Evolutionary conservation across 208 protist genomes (phyloP), one percentile per base, ranked within the genome.

Genomic region (Leptomonas pyrrhocoris): DNA sequence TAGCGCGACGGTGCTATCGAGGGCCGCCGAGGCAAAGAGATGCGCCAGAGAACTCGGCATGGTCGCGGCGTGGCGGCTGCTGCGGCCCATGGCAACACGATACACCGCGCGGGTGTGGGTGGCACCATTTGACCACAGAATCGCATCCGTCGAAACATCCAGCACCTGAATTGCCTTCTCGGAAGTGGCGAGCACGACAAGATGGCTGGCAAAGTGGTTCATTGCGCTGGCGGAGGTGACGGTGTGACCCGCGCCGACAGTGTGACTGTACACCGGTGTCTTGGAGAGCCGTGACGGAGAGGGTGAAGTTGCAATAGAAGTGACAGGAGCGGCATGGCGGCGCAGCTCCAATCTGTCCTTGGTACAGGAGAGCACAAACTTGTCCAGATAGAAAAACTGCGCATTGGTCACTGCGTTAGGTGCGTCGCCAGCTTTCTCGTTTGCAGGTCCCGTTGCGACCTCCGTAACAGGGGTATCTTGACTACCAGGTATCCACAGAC

Each of bases 361-460:
- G n/a, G 46, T 18, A 21, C 75, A 74, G 18, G 84, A 94, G 13
- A 79, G 64, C 56, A 94, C n/a, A 48, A 96, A 81, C 60, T 85
- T 87, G 51, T 96, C 92, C 0, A 85, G 51, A 70, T 93, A 94
- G 42, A 92, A 91, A 70, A 96, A 96, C 40, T 84, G 79, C 31
- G 82, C 84, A 13, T 49, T 48, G 1, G 77, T 68, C 0, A 94
- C 62, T n/a, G 88, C 64, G 16, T 31, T 69, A 2, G n/a, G 49
- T 16, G 42, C 25, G 30, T 34, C 34, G 2, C 23, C 21, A 7
- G 27, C 34, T 13, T 43, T 36, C 27, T 27, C 50, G 2, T 21
- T 9, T 18, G 4, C 38, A 5, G 18, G 64, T 15, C 43, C 55
- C 21, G 73, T 49, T 1, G 28, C 58, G 40, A 72, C 77, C 46